Evolutionary conservation across 2,329 filamentous ascomycete genomes (phyloP).

Genomic region (Canariomyces notabilis): DNA sequence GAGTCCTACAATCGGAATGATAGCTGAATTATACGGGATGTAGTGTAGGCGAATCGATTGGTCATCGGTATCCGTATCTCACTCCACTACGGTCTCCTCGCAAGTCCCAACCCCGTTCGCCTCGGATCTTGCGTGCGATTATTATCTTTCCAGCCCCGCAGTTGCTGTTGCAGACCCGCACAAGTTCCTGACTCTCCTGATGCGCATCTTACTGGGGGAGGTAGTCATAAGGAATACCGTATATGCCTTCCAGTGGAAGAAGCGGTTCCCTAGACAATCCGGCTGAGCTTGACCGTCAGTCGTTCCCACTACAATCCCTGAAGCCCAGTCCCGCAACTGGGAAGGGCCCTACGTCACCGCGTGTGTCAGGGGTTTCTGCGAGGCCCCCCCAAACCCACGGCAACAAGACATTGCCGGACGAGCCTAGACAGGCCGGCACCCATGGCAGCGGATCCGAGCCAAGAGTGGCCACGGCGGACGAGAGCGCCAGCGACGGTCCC

Average conservation of each 20-base stretch:
- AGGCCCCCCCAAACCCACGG: conserved; percentile 7
- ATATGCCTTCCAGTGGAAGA: conserved; percentile 12
- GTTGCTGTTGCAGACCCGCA: neutral
- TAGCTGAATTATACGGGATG: no score
- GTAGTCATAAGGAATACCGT: conserved; percentile 22
- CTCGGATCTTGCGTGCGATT: no score
- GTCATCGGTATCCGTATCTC: no score
- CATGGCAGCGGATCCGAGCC: conserved; percentile 25
- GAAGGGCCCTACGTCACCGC: conserved; percentile 16
- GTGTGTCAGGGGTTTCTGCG: conserved; percentile 12
- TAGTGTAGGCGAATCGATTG: no score
- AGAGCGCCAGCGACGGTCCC: conserved; percentile 16
- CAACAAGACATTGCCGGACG: conserved; percentile 5
- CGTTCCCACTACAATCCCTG: conserved; percentile 22
- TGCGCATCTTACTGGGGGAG: conserved; percentile 2
- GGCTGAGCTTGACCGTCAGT: conserved; percentile 8
- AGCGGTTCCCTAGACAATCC: conserved; percentile 5
- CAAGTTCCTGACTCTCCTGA: neutral
- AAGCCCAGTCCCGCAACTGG: conserved; percentile 12
- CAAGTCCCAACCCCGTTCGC: no score
- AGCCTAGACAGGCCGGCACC: conserved; percentile 10
- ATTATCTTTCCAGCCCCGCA: neutral
- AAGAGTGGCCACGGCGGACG: conserved; percentile 17
- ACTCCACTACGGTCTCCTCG: no score
- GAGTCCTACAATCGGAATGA: no score